Base-by-base conservation (phyloP, 2,329 filamentous ascomycete species). In the Bipolaris bicolor region DNA sequence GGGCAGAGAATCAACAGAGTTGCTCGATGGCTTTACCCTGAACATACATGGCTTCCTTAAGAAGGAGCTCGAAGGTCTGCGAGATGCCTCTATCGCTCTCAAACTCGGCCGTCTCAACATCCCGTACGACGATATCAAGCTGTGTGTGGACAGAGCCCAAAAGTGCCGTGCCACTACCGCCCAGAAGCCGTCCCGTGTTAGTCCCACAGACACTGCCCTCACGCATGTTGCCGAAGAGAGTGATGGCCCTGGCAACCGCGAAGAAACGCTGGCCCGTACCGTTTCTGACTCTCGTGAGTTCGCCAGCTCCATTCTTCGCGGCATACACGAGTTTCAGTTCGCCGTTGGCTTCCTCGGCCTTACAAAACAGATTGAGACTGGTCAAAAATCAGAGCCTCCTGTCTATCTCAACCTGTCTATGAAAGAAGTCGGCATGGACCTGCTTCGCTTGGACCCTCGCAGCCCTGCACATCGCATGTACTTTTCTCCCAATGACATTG, bases 391-490 rank as follows among this genome's bases (percentile, higher is more conserved):
- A 3, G 86, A 88, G 26, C 82, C 84, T n/a, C 88, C 91, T 3
- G 84, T 97, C 7, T 87, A 90, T 58, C 82, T 97, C 59, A 97
- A 94, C 70, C 85, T 93, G 43, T 92, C 94, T 6, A 96, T 97
- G 85, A 98, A 99, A 75, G 96, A 99, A 74, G 87, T 99, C 40
- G 94, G 94, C 58, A 85, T 99, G 72, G 95, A 99, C 72, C 81
- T 99, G 39, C 89, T 98, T 73, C 88, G 94, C 20, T 84, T 99
- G 52, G 94, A 99, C 73, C 89, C 91, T 40, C 94, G 91, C 68
- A 97, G 93, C 15, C 92, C 95, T 0, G 92, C 94, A 0, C 95
- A 99, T 81, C 88, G 95, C 62, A 99, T 98, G 95, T 98, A 99
- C 77, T 99, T 99, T 72, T 91, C 93, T 2, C 87, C 90, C 20